phyloP scores from a whole-genome alignment of 768 basidiomycete genomes.

The Mycena leptocephala region DNA sequence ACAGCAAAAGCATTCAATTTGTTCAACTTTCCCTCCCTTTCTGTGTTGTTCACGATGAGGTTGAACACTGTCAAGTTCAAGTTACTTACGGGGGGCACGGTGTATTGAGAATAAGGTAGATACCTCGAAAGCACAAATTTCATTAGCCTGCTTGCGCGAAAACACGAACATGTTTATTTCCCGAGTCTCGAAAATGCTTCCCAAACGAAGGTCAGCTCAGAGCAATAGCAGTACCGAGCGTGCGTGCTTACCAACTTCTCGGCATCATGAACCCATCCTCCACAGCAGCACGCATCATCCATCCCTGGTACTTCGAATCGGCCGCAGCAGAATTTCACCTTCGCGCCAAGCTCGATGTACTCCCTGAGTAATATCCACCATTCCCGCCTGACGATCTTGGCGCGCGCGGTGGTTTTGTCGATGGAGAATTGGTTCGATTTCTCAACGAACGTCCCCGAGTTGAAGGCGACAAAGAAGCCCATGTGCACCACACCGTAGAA shows the following conservation, averaged over 20 bases:
- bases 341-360: not conserved
- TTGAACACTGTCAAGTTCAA: too few species aligned
- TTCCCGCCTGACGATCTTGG: not conserved
- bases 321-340: constrained; percentile 13
- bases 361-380: constrained; percentile 6
- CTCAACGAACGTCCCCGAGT: not conserved
- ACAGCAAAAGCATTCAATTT: too few species aligned
- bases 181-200: not conserved
- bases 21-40: too few species aligned
- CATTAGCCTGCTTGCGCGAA: too few species aligned
- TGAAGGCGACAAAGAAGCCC: not conserved
- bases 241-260: not conserved
- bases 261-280: constrained; percentile 17
- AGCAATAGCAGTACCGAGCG: not conserved
- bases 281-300: constrained; percentile 7
- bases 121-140: too few species aligned
- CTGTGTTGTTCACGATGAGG: too few species aligned
- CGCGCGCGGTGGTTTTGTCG: not conserved
- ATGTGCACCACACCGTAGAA: not conserved
- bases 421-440: constrained; percentile 5
- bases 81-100: too few species aligned
- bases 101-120: too few species aligned
- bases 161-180: too few species aligned
- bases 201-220: not conserved
- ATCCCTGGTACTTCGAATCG: not conserved